A percentile compares a stretch with the other conserved stretches of the same genome.
Conservation (phyloP, 2,329 filamentous ascomycete genomes). For the Botrytis pseudocinerea region DNA sequence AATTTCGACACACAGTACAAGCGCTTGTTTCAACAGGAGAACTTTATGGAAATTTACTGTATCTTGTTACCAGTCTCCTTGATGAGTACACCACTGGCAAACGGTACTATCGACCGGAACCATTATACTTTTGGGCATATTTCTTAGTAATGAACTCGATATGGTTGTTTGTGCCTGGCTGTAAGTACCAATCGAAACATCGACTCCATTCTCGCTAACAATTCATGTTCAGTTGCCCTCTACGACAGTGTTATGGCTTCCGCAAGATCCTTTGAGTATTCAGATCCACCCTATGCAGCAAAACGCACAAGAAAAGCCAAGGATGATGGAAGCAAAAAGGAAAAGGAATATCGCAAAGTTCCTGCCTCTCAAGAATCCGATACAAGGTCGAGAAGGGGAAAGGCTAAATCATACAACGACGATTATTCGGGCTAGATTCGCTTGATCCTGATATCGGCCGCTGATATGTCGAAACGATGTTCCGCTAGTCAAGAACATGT, state of each 20-base stretch:
- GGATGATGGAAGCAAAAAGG: neutral
- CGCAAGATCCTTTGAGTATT: conserved; percentile 31
- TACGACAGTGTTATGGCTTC: conserved; percentile 34
- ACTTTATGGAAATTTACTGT: conserved; percentile 55
- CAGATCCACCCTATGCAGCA: neutral
- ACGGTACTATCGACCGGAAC: conserved; percentile 59
- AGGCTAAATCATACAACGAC: conserved; percentile 9
- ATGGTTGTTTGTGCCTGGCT: conserved; percentile 57
- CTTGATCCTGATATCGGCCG: too few species aligned
- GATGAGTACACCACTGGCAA: conserved; percentile 49
- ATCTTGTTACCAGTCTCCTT: conserved; percentile 58
- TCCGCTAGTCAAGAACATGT: neutral
- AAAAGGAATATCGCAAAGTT: conserved; percentile 14
- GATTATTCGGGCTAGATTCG: neutral
- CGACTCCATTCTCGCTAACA: neutral
- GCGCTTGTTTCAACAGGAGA: conserved; percentile 41
- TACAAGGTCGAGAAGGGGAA: conserved; percentile 8
- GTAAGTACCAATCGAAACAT: conserved; percentile 43
- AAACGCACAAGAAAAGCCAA: conserved; percentile 2
- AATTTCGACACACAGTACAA: conserved; percentile 54
- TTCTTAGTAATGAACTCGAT: conserved; percentile 61
- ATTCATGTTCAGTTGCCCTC: conserved; percentile 24
- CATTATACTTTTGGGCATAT: conserved; percentile 63
- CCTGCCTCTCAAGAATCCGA: conserved; percentile 11
- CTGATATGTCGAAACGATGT: too few species aligned